Evolutionary conservation across 352 stramenopile species (phyloP).

Genomic region (Saprolegnia parasitica): DNA sequence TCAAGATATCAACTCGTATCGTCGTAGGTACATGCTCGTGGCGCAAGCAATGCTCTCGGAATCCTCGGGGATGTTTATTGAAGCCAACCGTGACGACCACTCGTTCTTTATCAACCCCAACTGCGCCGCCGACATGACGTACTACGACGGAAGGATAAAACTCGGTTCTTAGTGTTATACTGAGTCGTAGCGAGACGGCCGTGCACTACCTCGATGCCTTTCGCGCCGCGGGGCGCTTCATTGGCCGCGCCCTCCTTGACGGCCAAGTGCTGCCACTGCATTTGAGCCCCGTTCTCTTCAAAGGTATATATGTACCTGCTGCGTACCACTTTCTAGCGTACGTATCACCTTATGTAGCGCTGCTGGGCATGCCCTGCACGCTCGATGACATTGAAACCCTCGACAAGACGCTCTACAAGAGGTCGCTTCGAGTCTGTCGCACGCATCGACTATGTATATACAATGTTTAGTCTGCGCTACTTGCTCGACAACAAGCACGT

Average conservation of each 20-base stretch:
- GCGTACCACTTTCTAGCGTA: constrained; percentile 34
- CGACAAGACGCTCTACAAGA: constrained; percentile 54
- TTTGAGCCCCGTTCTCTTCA: constrained; percentile 69
- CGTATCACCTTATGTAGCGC: constrained; percentile 90
- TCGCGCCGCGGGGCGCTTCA: constrained; percentile 56
- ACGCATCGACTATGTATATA: not conserved
- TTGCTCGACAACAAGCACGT: constrained; percentile 62
- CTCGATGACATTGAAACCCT: constrained; percentile 91
- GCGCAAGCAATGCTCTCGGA: constrained; percentile 63
- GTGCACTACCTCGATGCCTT: constrained; percentile 42
- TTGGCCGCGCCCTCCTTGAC: constrained; percentile 71
- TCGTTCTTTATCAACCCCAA: constrained; percentile 56
- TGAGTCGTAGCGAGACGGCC: constrained; percentile 30
- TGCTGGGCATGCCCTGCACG: constrained; percentile 91
- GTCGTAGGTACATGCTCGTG: constrained; percentile 65
- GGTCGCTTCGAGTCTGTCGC: not conserved
- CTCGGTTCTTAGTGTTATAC: constrained; percentile 49
- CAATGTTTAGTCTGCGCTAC: constrained; percentile 45
- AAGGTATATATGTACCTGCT: constrained; percentile 37
- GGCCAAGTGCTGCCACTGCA: constrained; percentile 70
- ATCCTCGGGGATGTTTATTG: constrained; percentile 67
- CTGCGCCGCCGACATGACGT: constrained; percentile 41
- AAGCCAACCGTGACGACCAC: constrained; percentile 60
- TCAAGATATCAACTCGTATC: constrained; percentile 57
- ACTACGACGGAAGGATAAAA: constrained; percentile 41